These are phyloP conservation scores for Chlorella sorokiniana DNA, from an alignment of 139 green algal species.

Conservation along the genomic window DNA sequence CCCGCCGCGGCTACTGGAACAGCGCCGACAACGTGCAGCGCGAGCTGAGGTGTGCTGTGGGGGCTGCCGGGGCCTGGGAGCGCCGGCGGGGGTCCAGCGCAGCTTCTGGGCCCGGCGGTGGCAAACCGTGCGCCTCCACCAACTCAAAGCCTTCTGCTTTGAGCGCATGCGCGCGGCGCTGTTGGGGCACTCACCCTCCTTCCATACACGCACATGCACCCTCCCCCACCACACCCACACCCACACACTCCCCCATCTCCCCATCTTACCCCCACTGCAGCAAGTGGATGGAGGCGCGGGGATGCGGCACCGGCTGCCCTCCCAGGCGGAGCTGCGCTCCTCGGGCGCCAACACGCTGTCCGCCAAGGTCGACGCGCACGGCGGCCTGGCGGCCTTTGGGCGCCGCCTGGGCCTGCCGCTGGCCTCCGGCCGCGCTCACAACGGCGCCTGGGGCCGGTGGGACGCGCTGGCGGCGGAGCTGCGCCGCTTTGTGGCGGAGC, in stretches of 20 bases:
- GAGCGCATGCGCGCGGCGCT: no score
- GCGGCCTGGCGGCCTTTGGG: slow-evolving; percentile 38
- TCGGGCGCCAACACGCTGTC: slow-evolving; percentile 44
- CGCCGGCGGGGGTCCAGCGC: no score
- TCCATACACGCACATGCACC: no score
- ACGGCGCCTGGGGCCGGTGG: slow-evolving; percentile 43
- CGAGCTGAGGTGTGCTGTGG: slow-evolving; percentile 39
- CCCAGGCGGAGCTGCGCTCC: slow-evolving; percentile 37
- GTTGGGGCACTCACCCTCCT: no score
- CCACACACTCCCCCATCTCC: background rate
- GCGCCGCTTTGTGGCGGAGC: slow-evolving; percentile 12
- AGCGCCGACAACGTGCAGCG: slow-evolving; percentile 44
- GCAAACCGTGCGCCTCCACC: no score
- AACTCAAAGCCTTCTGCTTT: no score
- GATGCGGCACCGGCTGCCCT: slow-evolving; percentile 35
- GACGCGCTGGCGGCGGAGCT: slow-evolving; percentile 33
- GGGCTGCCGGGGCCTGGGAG: background rate
- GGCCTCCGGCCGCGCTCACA: slow-evolving; percentile 22
- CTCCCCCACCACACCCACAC: background rate
- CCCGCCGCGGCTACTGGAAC: slow-evolving; percentile 49
- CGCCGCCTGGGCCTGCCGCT: slow-evolving; percentile 31
- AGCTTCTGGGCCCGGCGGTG: no score
- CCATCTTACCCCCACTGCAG: background rate
- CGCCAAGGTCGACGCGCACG: slow-evolving; percentile 20
- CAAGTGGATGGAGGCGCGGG: slow-evolving; percentile 43